Percentiles rank a stretch among this genome's conserved stretches.
Conservation (phyloP, 176 grass and related monocot species). For the Bromus sterilis region DNA sequence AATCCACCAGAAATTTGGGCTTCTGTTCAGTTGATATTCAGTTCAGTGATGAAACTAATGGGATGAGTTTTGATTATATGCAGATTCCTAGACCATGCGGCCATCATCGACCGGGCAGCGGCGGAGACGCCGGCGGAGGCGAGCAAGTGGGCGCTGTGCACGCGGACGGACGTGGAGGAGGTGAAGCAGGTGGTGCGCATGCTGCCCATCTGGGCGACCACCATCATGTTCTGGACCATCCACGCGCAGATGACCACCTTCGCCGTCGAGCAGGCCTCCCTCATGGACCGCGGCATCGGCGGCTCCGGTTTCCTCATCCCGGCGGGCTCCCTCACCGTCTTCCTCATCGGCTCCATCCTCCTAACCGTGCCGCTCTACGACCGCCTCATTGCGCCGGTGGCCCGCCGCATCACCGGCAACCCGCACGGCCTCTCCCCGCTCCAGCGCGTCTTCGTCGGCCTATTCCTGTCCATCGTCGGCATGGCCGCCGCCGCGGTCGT, state of each 20-base stretch:
- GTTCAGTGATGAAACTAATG: not conserved
- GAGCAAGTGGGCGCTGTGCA: constrained; percentile 43
- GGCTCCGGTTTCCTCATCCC: constrained; percentile 58
- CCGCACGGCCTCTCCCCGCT: constrained; percentile 76
- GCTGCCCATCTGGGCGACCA: constrained; percentile 63
- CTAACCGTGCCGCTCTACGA: constrained; percentile 86
- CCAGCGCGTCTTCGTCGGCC: constrained; percentile 71
- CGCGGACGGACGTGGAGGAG: constrained; percentile 66
- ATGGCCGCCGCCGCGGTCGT: constrained; percentile 53
- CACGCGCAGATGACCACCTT: constrained; percentile 97
- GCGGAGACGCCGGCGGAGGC: not conserved
- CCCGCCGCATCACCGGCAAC: constrained; percentile 49
- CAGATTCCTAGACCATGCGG: constrained; percentile 71
- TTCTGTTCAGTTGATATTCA: not conserved
- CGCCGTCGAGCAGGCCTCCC: constrained; percentile 66
- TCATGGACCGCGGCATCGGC: constrained; percentile 69
- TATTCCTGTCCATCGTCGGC: constrained; percentile 57
- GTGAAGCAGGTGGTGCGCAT: constrained; percentile 74
- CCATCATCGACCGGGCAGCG: constrained; percentile 11
- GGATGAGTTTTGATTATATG: not conserved
- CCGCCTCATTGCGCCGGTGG: constrained; percentile 40
- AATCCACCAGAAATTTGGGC: not conserved
- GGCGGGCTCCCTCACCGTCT: constrained; percentile 80
- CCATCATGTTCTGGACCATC: constrained; percentile 92
- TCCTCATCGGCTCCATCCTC: constrained; percentile 90